A percentile compares a stretch with the other conserved stretches of the same genome.
phyloP scores from a whole-genome alignment of 2,329 filamentous ascomycete species.

The Periconia sp. region DNA sequence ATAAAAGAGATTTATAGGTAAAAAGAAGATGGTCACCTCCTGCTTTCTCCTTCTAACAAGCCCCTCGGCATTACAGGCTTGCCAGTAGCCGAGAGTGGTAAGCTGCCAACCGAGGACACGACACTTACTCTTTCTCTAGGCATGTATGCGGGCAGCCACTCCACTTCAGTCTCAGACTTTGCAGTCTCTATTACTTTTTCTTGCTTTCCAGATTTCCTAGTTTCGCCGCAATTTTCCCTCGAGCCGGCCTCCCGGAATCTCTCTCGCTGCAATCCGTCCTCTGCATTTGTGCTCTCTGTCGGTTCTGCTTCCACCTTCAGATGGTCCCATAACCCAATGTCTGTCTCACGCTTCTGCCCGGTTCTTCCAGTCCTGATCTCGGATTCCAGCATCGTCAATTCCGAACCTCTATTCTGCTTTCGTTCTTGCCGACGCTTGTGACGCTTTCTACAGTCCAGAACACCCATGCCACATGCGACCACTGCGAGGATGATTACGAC shows the following conservation, averaged over 20 bases:
- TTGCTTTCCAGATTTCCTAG: too few species aligned
- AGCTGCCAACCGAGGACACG: constrained; percentile 10
- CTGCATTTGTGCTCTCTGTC: too few species aligned
- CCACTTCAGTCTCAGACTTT: background rate
- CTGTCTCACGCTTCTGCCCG: background rate
- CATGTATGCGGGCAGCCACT: constrained; percentile 9
- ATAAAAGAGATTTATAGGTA: background rate
- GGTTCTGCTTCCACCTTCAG: constrained; percentile 7
- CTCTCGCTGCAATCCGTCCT: background rate
- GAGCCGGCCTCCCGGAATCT: background rate
- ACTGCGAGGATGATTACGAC: constrained; percentile 16
- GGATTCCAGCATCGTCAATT: constrained; percentile 12
- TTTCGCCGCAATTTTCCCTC: too few species aligned
- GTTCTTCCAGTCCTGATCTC: constrained; percentile 11
- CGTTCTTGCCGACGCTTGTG: constrained; percentile 4
- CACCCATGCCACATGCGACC: constrained; percentile 15
- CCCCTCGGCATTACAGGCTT: constrained; percentile 9
- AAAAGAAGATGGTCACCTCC: background rate
- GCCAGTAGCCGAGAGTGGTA: constrained; percentile 1
- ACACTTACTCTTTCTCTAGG: constrained; percentile 13
- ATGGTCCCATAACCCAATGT: constrained; percentile 17
- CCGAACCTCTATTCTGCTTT: constrained; percentile 2
- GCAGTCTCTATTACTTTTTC: background rate
- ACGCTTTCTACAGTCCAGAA: constrained; percentile 14
- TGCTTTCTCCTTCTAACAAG: constrained; percentile 4